Conservation (phyloP, 768 basidiomycete species). For the Amylocystis lapponica region DNA sequence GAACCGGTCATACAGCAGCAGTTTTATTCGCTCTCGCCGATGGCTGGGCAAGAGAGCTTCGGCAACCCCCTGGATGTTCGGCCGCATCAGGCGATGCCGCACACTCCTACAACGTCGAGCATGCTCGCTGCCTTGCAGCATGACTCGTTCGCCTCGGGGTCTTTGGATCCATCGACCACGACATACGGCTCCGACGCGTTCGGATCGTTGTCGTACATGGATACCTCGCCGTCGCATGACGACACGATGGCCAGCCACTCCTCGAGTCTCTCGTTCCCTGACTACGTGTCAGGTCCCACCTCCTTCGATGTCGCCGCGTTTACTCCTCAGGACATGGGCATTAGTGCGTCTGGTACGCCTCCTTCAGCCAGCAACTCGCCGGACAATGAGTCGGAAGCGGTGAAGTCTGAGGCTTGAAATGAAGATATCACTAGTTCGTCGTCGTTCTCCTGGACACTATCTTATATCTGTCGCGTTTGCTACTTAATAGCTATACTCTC, state of each 20-base stretch:
- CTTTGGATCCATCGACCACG: slow-evolving; percentile 59
- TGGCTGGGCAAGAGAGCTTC: slow-evolving; percentile 82
- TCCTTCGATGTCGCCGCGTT: slow-evolving; percentile 70
- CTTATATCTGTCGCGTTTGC: slow-evolving; percentile 8
- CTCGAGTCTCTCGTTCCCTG: slow-evolving; percentile 62
- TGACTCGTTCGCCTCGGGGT: slow-evolving; percentile 59
- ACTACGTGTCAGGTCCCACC: slow-evolving; percentile 54
- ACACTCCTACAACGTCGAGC: slow-evolving; percentile 84
- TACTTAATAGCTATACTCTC: slow-evolving; percentile 13
- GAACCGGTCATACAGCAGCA: slow-evolving; percentile 90
- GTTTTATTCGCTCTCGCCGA: slow-evolving; percentile 82
- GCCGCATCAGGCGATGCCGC: slow-evolving; percentile 58
- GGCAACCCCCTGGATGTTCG: slow-evolving; percentile 54
- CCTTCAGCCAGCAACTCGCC: slow-evolving; percentile 41
- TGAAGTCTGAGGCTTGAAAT: slow-evolving; percentile 56
- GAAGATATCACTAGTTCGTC: slow-evolving; percentile 1
- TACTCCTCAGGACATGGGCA: slow-evolving; percentile 58
- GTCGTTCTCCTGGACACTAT: slow-evolving; percentile 7
- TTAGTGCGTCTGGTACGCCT: slow-evolving; percentile 41
- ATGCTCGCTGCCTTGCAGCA: slow-evolving; percentile 87
- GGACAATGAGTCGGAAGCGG: slow-evolving; percentile 56
- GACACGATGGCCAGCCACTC: slow-evolving; percentile 59
- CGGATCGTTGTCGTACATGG: slow-evolving; percentile 71
- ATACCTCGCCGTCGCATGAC: slow-evolving; percentile 58
- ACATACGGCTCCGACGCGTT: slow-evolving; percentile 67